A percentile compares a stretch with the other conserved stretches of the same genome.
These are phyloP conservation scores for Trichophyton simii DNA, from an alignment of 2,329 filamentous ascomycete species.

Conservation along the genomic window DNA sequence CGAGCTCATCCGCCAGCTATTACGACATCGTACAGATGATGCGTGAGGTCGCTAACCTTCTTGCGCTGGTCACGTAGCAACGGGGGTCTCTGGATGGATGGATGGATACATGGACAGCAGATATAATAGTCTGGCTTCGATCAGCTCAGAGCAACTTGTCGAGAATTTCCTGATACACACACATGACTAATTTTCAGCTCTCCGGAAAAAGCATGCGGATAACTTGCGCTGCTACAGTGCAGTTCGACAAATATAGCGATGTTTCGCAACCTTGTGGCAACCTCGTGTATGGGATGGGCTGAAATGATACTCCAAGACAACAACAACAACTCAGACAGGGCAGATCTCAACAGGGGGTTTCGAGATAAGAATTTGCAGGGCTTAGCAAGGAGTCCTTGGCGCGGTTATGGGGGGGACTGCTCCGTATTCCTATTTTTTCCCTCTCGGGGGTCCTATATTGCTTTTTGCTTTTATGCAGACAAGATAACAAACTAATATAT, in stretches of 20 bases:
- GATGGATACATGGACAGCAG: not conserved
- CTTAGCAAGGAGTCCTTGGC: constrained; percentile 1
- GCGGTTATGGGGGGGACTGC: constrained; percentile 3
- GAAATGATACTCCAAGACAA: not conserved
- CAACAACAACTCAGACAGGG: constrained; percentile 1
- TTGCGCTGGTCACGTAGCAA: constrained; percentile 1
- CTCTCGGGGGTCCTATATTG: not conserved
- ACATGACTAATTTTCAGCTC: constrained; percentile 3
- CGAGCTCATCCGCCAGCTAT: constrained; percentile 2
- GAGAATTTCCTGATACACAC: not conserved
- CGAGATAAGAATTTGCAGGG: constrained; percentile 4
- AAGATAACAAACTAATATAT: not conserved
- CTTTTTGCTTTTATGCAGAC: not conserved
- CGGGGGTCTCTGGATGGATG: not conserved
- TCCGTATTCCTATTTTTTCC: not conserved
- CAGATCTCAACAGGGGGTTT: not conserved
- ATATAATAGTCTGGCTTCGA: not conserved
- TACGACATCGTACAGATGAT: constrained; percentile 1
- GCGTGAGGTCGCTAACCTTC: not conserved
- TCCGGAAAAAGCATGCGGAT: not conserved
- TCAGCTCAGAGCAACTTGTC: not conserved
- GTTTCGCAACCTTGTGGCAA: constrained; percentile 1
- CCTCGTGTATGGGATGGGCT: constrained; percentile 2
- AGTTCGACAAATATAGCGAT: constrained; percentile 1
- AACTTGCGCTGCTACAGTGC: not conserved